Conservation (phyloP, 495 filamentous ascomycete genomes). For the Cenococcum geophilum region DNA sequence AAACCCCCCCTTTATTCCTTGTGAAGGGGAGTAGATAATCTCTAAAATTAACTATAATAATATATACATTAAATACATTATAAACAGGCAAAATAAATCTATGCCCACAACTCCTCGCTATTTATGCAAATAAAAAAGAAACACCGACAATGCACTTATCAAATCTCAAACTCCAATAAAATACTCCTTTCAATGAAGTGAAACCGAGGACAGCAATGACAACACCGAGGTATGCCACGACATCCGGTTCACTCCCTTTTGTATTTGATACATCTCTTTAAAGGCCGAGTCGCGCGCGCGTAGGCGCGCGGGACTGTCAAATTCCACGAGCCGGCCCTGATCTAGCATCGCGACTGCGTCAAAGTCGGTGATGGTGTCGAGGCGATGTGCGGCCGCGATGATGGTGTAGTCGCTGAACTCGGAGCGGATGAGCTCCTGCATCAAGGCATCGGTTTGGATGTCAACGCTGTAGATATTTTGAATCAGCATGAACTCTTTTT, state of each 20-base stretch:
- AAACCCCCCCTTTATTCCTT: no score
- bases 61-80: no score
- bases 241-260: slow-evolving; percentile 10
- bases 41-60: no score
- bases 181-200: no score
- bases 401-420: slow-evolving; percentile 36
- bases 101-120: no score
- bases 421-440: slow-evolving; percentile 36
- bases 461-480: slow-evolving; percentile 23
- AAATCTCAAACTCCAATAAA: neutral
- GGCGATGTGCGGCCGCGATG: slow-evolving; percentile 38
- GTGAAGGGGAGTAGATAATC: no score
- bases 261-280: slow-evolving; percentile 18
- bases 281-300: slow-evolving; percentile 1
- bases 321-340: slow-evolving; percentile 35
- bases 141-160: neutral
- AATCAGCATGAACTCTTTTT: no score
- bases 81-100: no score
- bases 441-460: slow-evolving; percentile 34
- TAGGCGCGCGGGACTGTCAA: slow-evolving; percentile 23
- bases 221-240: slow-evolving; percentile 3
- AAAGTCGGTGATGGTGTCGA: slow-evolving; percentile 39
- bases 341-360: slow-evolving; percentile 39
- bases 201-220: no score
- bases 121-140: slow-evolving; percentile 3